A percentile compares a stretch with the other conserved stretches of the same genome.
These are phyloP conservation scores for Colletotrichum sp. DNA, from an alignment of 2,329 filamentous ascomycete genomes.

Conservation along the genomic window DNA sequence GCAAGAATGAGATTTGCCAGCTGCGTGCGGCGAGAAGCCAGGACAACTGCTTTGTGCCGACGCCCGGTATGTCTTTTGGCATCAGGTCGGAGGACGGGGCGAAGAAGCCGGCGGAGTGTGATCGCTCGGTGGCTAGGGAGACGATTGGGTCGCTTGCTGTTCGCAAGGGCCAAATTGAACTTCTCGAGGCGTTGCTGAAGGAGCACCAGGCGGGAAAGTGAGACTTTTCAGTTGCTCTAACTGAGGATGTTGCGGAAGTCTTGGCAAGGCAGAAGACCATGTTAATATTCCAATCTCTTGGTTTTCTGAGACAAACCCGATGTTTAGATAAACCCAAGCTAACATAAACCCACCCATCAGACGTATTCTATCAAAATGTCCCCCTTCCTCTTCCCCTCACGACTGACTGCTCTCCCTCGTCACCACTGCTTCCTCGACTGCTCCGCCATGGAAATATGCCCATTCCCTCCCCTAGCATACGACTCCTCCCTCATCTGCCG, in stretches of 20 bases:
- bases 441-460: neutral
- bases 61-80: neutral
- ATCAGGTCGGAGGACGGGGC: neutral
- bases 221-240: rapidly evolving
- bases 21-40: neutral
- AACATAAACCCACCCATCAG: neutral
- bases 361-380: rapidly evolving
- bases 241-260: rapidly evolving
- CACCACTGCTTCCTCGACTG: neutral
- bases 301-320: neutral
- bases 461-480: neutral
- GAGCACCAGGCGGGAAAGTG: rapidly evolving
- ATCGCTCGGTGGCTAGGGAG: neutral
- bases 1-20: neutral
- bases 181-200: neutral
- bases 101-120: neutral
- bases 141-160: neutral
- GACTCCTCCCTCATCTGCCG: neutral
- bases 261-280: rapidly evolving
- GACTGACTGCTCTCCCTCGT: neutral
- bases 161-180: neutral
- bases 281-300: rapidly evolving
- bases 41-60: neutral
- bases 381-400: too few species aligned
- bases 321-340: too few species aligned